Conservation (phyloP, 768 basidiomycete species). For the Postia placenta region DNA sequence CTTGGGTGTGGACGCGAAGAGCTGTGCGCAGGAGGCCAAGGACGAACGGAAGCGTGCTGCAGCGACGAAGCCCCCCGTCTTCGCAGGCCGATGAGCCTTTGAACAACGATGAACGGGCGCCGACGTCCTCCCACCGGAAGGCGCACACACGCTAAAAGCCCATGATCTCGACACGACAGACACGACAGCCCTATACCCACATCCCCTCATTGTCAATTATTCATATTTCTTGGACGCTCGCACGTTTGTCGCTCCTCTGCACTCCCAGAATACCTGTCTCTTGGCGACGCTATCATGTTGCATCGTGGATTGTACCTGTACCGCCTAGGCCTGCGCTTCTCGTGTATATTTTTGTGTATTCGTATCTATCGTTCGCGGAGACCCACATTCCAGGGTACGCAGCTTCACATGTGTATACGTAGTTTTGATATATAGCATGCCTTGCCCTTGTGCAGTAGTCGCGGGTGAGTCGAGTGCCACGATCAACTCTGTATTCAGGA, state of each 20-base stretch:
- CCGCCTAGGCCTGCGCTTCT: neutral
- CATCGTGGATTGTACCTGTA: neutral
- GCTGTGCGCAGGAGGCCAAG: neutral
- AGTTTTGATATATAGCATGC: no score
- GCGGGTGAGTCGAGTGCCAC: no score
- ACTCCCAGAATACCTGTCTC: neutral
- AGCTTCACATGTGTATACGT: neutral
- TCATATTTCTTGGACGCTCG: neutral
- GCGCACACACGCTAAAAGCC: no score
- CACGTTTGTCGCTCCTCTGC: neutral
- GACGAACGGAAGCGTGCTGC: neutral
- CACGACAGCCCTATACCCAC: neutral
- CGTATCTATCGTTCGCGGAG: no score
- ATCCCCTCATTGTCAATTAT: neutral
- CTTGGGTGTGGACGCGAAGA: neutral
- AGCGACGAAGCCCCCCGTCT: neutral
- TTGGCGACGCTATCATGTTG: neutral
- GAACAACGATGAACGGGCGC: neutral
- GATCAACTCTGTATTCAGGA: no score
- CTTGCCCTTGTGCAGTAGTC: no score
- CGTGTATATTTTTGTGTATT: neutral
- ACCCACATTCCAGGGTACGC: neutral
- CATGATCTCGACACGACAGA: neutral
- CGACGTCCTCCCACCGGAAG: no score
- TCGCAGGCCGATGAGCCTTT: conserved; percentile 4